phyloP scores from a whole-genome alignment of 2,329 filamentous ascomycete species.

The Neophaeococcomyces aloes region DNA sequence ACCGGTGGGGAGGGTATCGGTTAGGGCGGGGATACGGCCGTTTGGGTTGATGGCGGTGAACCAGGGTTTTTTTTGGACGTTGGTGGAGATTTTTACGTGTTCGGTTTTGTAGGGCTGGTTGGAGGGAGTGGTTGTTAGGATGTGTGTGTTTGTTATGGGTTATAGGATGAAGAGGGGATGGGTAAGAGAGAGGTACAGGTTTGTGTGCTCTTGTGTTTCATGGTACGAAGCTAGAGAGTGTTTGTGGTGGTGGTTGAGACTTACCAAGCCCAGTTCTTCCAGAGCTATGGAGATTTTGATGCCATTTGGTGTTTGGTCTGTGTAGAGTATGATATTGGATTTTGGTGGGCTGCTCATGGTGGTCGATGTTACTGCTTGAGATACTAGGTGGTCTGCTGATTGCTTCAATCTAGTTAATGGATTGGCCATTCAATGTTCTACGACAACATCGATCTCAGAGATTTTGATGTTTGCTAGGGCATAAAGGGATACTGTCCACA shows the following conservation, averaged over 20 bases:
- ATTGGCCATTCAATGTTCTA: not conserved
- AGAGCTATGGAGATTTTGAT: constrained; percentile 81
- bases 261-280: constrained; percentile 59
- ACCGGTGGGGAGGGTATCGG: constrained; percentile 52
- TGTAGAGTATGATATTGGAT: too few species aligned
- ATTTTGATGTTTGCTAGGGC: not conserved
- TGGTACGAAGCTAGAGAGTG: too few species aligned
- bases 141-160: not conserved
- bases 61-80: constrained; percentile 76
- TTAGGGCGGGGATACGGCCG: constrained; percentile 78
- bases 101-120: constrained; percentile 26
- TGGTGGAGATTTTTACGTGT: constrained; percentile 44
- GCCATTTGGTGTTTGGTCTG: constrained; percentile 73
- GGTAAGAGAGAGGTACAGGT: not conserved
- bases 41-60: constrained; percentile 90
- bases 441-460: not conserved
- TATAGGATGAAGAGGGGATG: not conserved
- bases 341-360: too few species aligned
- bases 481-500: not conserved
- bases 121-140: too few species aligned
- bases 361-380: not conserved
- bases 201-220: too few species aligned
- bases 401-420: constrained; percentile 12
- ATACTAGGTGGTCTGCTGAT: constrained; percentile 10
- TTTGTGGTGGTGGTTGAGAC: not conserved